Percentiles rank a stretch among this genome's conserved stretches.
These are phyloP conservation scores for Panicum miliaceum DNA, from an alignment of 176 grass and related monocot genomes.

Conservation along the genomic window DNA sequence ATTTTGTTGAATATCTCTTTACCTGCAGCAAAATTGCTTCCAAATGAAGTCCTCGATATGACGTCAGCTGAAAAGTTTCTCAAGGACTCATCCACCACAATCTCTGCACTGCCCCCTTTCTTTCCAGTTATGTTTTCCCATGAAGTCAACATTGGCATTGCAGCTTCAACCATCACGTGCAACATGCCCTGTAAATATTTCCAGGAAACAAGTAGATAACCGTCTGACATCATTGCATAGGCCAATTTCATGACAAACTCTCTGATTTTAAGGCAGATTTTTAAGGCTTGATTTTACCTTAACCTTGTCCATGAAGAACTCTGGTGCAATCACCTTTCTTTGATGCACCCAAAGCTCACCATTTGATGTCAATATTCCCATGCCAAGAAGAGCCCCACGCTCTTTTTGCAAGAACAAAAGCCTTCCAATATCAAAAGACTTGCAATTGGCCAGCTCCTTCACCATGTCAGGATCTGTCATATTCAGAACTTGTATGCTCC, in stretches of 20 bases:
- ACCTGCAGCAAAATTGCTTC: slow-evolving; percentile 65
- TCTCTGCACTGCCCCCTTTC: slow-evolving; percentile 55
- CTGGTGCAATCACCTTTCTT: slow-evolving; percentile 70
- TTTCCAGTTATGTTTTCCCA: slow-evolving; percentile 59
- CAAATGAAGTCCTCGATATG: slow-evolving; percentile 77
- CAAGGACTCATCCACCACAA: slow-evolving; percentile 65
- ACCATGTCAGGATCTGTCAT: slow-evolving; percentile 59
- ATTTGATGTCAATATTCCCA: slow-evolving; percentile 67
- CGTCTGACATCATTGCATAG: no score
- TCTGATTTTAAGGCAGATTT: no score
- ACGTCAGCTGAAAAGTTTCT: slow-evolving; percentile 79
- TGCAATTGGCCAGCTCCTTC: slow-evolving; percentile 65
- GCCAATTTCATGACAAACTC: no score
- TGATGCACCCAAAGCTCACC: slow-evolving; percentile 70
- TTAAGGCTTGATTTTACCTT: slow-evolving; percentile 59
- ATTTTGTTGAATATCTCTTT: slow-evolving; percentile 73
- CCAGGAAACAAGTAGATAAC: no score
- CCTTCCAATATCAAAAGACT: slow-evolving; percentile 64
- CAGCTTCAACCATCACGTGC: slow-evolving; percentile 55
- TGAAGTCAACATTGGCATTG: slow-evolving; percentile 46
- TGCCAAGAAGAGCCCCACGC: slow-evolving; percentile 61
- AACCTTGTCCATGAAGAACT: slow-evolving; percentile 89
- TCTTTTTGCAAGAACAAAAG: slow-evolving; percentile 63
- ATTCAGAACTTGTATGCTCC: slow-evolving; percentile 57
- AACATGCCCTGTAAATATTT: slow-evolving; percentile 61